phyloP scores from a whole-genome alignment of 2,329 filamentous ascomycete genomes.

The Boeremia exigua region DNA sequence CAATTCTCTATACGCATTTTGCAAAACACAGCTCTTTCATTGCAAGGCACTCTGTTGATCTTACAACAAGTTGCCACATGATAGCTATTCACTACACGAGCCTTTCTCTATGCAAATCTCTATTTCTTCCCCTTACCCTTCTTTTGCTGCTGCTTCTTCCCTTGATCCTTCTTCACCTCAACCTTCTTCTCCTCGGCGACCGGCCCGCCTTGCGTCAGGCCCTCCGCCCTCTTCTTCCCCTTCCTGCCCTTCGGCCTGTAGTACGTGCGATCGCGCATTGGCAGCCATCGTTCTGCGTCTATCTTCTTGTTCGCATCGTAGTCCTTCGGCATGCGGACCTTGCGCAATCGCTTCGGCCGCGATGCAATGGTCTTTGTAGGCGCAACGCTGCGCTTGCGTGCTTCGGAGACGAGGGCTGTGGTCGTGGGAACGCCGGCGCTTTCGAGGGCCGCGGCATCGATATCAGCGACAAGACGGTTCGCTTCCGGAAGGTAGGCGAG shows the following conservation, averaged over 20 bases:
- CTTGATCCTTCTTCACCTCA: slow-evolving; percentile 41
- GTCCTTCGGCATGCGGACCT: slow-evolving; percentile 71
- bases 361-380: slow-evolving; percentile 51
- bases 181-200: slow-evolving; percentile 65
- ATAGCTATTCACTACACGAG: background rate
- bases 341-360: slow-evolving; percentile 65
- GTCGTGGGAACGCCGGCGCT: slow-evolving; percentile 66
- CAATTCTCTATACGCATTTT: no score
- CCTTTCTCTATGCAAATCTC: background rate
- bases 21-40: no score
- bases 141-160: slow-evolving; percentile 43
- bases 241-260: slow-evolving; percentile 93
- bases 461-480: slow-evolving; percentile 64
- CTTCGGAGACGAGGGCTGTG: slow-evolving; percentile 47
- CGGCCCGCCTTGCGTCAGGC: slow-evolving; percentile 82
- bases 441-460: slow-evolving; percentile 69
- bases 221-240: slow-evolving; percentile 76
- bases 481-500: slow-evolving; percentile 66
- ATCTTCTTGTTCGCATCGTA: slow-evolving; percentile 79
- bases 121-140: slow-evolving; percentile 47
- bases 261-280: slow-evolving; percentile 83
- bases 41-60: no score
- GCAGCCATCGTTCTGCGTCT: slow-evolving; percentile 93
- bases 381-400: slow-evolving; percentile 43
- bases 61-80: no score